phyloP scores from a whole-genome alignment of 2,329 filamentous ascomycete species.

The Fusarium mundagurra region DNA sequence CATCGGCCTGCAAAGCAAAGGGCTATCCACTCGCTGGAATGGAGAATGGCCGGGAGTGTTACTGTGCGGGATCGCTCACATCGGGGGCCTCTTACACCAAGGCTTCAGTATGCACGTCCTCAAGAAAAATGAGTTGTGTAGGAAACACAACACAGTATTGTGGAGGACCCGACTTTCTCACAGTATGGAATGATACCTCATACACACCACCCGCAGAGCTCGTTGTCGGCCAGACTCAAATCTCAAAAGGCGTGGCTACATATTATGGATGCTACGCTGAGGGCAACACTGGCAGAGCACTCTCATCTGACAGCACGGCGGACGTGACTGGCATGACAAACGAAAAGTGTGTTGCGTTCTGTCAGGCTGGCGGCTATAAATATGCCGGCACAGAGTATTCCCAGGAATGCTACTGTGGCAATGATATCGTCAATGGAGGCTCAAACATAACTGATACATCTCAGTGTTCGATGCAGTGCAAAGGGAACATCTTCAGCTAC shows the following conservation, averaged over 20 bases:
- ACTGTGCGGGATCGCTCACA: slow-evolving; percentile 27
- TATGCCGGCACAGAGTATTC: slow-evolving; percentile 51
- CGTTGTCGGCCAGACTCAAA: slow-evolving; percentile 28
- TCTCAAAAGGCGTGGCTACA: slow-evolving; percentile 26
- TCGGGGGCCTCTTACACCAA: slow-evolving; percentile 31
- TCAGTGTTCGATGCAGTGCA: slow-evolving; percentile 42
- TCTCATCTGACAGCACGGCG: slow-evolving; percentile 22
- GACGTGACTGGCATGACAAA: slow-evolving; percentile 39
- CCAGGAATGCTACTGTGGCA: slow-evolving; percentile 48
- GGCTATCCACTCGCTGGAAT: slow-evolving; percentile 36
- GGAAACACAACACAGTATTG: slow-evolving; percentile 39
- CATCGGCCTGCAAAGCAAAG: slow-evolving; percentile 29
- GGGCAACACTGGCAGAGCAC: slow-evolving; percentile 21
- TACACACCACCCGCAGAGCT: slow-evolving; percentile 25
- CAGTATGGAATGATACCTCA: slow-evolving; percentile 38
- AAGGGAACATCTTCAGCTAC: slow-evolving; percentile 36
- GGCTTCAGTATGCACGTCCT: slow-evolving; percentile 16
- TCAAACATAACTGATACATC: slow-evolving; percentile 25
- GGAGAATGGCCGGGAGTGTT: slow-evolving; percentile 36
- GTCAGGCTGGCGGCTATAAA: slow-evolving; percentile 41
- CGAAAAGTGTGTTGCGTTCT: slow-evolving; percentile 44
- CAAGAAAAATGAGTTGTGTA: slow-evolving; percentile 31
- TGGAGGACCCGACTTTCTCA: slow-evolving; percentile 31
- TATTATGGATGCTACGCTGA: slow-evolving; percentile 36
- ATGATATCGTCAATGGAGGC: slow-evolving; percentile 29